Evolutionary conservation across 2,329 filamentous ascomycete genomes (phyloP).

Genomic region (Neurospora sp.): DNA sequence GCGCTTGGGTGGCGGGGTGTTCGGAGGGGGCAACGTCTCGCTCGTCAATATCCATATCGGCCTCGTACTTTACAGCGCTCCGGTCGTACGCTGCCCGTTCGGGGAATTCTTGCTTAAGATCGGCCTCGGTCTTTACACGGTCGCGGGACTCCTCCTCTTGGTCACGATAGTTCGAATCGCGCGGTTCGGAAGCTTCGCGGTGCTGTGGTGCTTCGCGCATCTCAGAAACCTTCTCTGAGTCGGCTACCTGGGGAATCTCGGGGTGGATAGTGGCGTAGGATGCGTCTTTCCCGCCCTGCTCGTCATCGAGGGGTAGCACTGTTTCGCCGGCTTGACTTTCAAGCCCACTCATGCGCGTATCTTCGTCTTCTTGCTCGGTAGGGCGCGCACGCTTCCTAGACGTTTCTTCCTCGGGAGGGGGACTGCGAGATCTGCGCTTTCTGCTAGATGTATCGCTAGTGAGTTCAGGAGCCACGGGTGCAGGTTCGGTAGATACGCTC

Average conservation of each 20-base stretch:
- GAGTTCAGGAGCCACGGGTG: slow-evolving; percentile 11
- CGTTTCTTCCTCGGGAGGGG: slow-evolving; percentile 15
- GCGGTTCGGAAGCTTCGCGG: neutral
- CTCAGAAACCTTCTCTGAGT: neutral
- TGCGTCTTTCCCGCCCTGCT: neutral
- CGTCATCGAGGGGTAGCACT: neutral
- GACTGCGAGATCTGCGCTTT: slow-evolving; percentile 19
- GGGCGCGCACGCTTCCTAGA: slow-evolving; percentile 15
- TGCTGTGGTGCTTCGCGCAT: neutral
- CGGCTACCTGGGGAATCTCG: neutral
- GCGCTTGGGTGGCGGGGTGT: slow-evolving; percentile 62
- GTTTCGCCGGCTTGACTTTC: neutral
- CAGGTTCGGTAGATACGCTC: neutral
- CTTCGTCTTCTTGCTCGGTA: slow-evolving; percentile 5
- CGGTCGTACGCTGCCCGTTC: neutral
- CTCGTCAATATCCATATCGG: slow-evolving; percentile 18
- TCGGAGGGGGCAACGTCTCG: slow-evolving; percentile 43
- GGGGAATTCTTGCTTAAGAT: neutral
- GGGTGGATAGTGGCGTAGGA: slow-evolving; percentile 1
- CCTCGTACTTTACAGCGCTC: slow-evolving; percentile 1
- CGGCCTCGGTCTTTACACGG: neutral
- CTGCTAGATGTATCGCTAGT: slow-evolving; percentile 14
- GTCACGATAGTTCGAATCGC: neutral
- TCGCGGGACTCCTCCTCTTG: neutral
- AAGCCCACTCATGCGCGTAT: neutral